phyloP scores from a whole-genome alignment of 257 asterid genomes.

The Nicotiana obtusifolia region DNA sequence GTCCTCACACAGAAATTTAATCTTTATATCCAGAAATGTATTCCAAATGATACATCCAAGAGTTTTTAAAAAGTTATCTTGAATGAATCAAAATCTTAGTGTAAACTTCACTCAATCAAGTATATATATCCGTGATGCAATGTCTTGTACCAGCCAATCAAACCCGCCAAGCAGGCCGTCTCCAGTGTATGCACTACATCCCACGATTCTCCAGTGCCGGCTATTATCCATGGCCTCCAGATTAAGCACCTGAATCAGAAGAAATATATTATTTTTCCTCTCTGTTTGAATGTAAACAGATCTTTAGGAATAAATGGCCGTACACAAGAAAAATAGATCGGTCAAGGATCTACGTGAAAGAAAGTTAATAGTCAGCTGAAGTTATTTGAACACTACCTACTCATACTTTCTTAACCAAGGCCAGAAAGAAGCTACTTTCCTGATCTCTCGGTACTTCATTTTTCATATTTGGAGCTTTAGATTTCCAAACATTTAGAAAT shows the following conservation, averaged over 20 bases:
- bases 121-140: constrained; percentile 89
- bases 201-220: constrained; percentile 86
- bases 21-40: background rate
- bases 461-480: background rate
- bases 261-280: background rate
- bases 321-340: background rate
- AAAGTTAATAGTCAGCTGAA: background rate
- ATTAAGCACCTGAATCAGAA: constrained; percentile 58
- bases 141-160: constrained; percentile 93
- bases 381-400: background rate
- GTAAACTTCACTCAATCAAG: constrained; percentile 40
- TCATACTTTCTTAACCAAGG: background rate
- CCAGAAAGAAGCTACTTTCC: background rate
- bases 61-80: background rate
- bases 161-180: constrained; percentile 87
- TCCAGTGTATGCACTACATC: constrained; percentile 92
- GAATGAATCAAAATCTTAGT: background rate
- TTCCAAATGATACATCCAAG: background rate
- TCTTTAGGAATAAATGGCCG: background rate
- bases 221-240: constrained; percentile 84
- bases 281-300: background rate
- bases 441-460: background rate
- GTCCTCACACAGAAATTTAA: background rate
- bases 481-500: background rate
- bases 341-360: background rate